Evolutionary conservation across 2,329 filamentous ascomycete genomes (phyloP).

Genomic region (Ceratocystis lukuohia): DNA sequence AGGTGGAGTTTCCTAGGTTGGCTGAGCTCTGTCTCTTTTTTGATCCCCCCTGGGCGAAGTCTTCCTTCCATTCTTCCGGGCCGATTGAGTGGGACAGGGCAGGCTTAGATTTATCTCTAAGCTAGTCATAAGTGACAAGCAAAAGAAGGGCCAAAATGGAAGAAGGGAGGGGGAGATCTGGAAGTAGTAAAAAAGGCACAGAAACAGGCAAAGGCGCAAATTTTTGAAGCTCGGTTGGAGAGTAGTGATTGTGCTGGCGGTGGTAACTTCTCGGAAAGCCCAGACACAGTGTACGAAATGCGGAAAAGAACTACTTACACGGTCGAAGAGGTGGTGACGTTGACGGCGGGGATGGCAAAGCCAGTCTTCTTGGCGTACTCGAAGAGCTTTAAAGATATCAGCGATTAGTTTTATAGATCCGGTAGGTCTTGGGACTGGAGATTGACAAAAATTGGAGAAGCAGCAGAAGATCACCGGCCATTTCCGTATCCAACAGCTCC

Average conservation of each 20-base stretch:
- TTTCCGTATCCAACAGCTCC: neutral
- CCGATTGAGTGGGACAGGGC: constrained; percentile 5
- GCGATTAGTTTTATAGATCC: neutral
- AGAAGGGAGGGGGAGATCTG: neutral
- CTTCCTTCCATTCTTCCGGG: constrained; percentile 2
- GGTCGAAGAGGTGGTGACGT: constrained; percentile 81
- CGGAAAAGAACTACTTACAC: constrained; percentile 22
- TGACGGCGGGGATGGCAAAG: constrained; percentile 82
- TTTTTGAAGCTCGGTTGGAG: neutral
- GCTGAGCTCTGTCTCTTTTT: neutral
- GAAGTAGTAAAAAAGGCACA: neutral
- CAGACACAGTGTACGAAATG: neutral
- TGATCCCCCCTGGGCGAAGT: neutral
- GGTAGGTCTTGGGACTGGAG: neutral
- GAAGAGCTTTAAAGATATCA: constrained; percentile 45
- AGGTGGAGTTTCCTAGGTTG: neutral
- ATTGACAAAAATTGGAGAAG: neutral
- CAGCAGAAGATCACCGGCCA: neutral
- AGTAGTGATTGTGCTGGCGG: neutral
- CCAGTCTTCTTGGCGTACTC: constrained; percentile 77
- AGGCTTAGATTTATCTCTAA: neutral
- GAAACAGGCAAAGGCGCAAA: neutral
- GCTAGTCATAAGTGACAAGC: neutral
- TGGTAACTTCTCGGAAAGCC: neutral
- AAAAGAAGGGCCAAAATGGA: neutral